Base-by-base conservation (phyloP, 2,329 filamentous ascomycete species). In the Aureobasidium lini region DNA sequence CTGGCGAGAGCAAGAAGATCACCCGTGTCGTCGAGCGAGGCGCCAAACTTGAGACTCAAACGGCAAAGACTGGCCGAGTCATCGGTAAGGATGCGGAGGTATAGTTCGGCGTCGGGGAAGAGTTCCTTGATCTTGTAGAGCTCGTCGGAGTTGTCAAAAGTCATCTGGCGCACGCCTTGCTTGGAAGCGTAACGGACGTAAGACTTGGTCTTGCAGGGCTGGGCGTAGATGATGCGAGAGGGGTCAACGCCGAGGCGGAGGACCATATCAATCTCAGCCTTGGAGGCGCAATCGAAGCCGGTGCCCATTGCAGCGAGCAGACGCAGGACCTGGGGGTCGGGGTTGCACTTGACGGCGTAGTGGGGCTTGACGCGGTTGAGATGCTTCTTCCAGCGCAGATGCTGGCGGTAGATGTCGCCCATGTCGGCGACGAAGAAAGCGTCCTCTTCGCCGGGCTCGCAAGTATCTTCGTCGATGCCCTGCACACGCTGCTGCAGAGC, bases 331-430 rank as follows among this genome's bases (percentile, higher is more conserved):
- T 89, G 86, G 50, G 87, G 84, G 76, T 99, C 93, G 31, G 93
- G 92, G 82, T 99, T 99, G 79, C 94, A 99, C 79, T 99, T 99
- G 80, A 99, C 93, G 67, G 93, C 90, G 78, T 96, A 99, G 71
- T 97, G 96, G 43, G 94, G 94, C 78, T 92, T 94, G 75, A 99
- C 89, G 67, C 93, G 88, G 67, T 86, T 84, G 70, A 99, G 80
- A 72, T 95, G 93, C 80, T 87, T 84, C 84, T 96, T 97, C 94
- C 94, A 99, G 76, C 93, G 89, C 73, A 97, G 80, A 71, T 97
- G 93, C 84, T 99, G 94, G 77, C 94, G 90, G 78, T 99, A 99
- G 73, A 99, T 89, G 79, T 97, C 91, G 76, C 94, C 94, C 70
- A 99, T 85, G 79, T 99, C 94, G 69, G 91, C 93, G 68, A 99